Conservation (phyloP, 306 rosid genomes). For the Dryas octopetala region DNA sequence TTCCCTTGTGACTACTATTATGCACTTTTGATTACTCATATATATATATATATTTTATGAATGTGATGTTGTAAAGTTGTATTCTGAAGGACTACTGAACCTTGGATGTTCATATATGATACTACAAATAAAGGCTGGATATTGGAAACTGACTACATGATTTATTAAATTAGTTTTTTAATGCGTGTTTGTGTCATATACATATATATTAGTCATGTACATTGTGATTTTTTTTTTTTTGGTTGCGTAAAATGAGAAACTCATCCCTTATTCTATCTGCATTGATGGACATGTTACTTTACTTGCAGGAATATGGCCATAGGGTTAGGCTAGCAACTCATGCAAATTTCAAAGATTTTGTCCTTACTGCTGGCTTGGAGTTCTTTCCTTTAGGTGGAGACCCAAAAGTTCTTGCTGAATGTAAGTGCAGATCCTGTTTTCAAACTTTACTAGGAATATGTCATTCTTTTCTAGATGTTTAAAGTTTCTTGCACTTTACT, state of each 20-base stretch:
- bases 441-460: neutral
- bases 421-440: constrained; percentile 58
- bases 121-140: no score
- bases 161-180: no score
- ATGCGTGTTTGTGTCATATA: no score
- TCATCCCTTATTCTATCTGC: constrained; percentile 20
- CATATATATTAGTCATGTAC: neutral
- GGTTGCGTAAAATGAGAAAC: constrained; percentile 3
- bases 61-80: no score
- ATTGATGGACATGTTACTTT: constrained; percentile 30
- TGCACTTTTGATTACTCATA: no score
- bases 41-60: no score
- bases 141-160: no score
- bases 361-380: constrained; percentile 81
- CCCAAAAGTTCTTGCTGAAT: constrained; percentile 96
- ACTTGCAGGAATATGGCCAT: constrained; percentile 81
- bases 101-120: no score
- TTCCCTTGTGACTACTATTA: no score
- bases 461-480: no score
- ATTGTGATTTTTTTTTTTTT: neutral
- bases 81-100: no score
- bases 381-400: constrained; percentile 95
- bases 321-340: constrained; percentile 94
- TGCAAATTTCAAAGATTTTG: constrained; percentile 87
- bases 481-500: no score